Evolutionary conservation across 371 early-diverging fungal species (phyloP).

Genomic region (Apophysomyces variabilis): DNA sequence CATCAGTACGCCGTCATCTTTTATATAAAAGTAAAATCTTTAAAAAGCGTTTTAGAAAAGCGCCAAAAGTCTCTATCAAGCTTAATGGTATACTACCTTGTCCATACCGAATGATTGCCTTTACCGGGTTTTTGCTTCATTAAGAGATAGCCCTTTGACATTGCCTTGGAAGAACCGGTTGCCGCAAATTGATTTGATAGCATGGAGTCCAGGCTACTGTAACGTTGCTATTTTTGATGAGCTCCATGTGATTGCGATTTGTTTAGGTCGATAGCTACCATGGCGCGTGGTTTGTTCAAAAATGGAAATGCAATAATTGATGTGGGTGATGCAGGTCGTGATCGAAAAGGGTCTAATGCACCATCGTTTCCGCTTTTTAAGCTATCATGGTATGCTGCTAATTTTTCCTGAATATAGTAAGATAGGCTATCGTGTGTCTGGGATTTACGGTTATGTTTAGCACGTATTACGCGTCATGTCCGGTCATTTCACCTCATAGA

Average conservation of each 20-base stretch:
- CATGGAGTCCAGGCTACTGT: slow-evolving; percentile 31
- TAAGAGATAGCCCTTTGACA: slow-evolving; percentile 27
- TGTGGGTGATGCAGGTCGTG: slow-evolving; percentile 23
- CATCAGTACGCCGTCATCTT: slow-evolving; percentile 31
- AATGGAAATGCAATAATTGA: slow-evolving; percentile 28
- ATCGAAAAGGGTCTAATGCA: slow-evolving; percentile 3
- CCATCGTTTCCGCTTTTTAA: slow-evolving; percentile 23
- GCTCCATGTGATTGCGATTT: background rate
- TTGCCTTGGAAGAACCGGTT: slow-evolving; percentile 12
- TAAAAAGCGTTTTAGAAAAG: background rate
- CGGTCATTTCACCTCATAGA: background rate
- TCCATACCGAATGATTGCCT: slow-evolving; percentile 27
- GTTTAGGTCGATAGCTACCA: slow-evolving; percentile 16
- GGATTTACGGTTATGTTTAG: background rate
- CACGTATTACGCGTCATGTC: background rate
- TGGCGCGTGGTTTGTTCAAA: slow-evolving; percentile 27
- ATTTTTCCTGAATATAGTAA: slow-evolving; percentile 35
- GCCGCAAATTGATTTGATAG: slow-evolving; percentile 17
- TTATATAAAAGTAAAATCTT: slow-evolving; percentile 31
- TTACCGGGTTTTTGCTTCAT: slow-evolving; percentile 17
- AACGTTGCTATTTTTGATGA: slow-evolving; percentile 22
- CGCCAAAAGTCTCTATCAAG: background rate
- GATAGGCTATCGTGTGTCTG: slow-evolving; percentile 25
- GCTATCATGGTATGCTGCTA: slow-evolving; percentile 27
- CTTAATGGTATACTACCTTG: slow-evolving; percentile 19